Base-by-base conservation (phyloP, 2,329 filamentous ascomycete genomes). In the Decorospora gaudefroyi region DNA sequence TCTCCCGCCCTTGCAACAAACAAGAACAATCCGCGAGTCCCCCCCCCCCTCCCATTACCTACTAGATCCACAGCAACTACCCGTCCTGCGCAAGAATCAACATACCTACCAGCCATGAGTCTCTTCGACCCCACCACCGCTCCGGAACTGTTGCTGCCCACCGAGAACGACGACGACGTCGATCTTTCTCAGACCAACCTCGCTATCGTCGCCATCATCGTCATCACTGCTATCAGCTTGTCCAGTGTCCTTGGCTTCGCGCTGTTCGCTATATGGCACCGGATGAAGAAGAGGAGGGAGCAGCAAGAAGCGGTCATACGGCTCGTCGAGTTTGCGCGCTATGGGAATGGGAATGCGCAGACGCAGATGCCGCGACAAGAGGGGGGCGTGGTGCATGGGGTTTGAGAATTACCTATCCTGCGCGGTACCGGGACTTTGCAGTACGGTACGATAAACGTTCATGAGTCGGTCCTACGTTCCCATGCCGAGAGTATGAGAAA, bases 211-310 rank as follows among this genome's bases (percentile, higher is more conserved):
- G 11, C 27, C 17, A 22, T 35, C 10, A 13, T 42, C 25, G 11
- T 35, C 23, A 28, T 42, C 25, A 28, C 30, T 8, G 39, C 30
- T 2, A 25, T 29, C 16, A 31, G 39, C 7, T n/a, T 34, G 1
- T 35, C 23, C 4, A n/a, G 17, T 4, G 31, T 42, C 1, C 4
- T 36, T 15, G 39, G 38, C 4, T 41, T 42, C 21, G 11, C 22
- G 12, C 9, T 30, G 11, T 42, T 29, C 10, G 40, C 21, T 12
- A 8, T 12, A 21, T 42, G 40, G 40, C 36, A 36, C 11, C 36
- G 31, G 11, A 35, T 25, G 8, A 36, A 42, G 13, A 42, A 28
- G 19, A 36, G 9, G 27, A 29, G 40, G 15, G 31, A 42, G 15
- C 31, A 42, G 10, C 6, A 30, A 9, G 23, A 25, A 9, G 31